Conservation (phyloP, 1,284 basidiomycete genomes). For the Megacollybia platyphylla region DNA sequence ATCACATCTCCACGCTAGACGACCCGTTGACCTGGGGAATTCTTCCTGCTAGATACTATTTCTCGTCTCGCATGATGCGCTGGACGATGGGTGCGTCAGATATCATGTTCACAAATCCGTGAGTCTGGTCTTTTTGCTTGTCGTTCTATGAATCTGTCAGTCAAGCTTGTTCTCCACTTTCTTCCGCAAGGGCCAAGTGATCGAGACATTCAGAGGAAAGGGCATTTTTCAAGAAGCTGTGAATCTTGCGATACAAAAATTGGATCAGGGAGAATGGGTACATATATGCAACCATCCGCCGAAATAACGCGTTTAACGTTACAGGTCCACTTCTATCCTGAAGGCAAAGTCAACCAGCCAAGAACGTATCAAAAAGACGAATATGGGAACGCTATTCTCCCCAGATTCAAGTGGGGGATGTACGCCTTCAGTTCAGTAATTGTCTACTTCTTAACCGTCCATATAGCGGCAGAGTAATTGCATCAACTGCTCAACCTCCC, state of each 20-base stretch:
- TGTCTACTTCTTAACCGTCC: slow-evolving; percentile 1
- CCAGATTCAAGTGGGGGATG: slow-evolving; percentile 96
- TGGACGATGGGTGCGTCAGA: slow-evolving; percentile 90
- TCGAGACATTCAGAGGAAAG: slow-evolving; percentile 84
- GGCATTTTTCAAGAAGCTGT: slow-evolving; percentile 88
- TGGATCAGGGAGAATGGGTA: slow-evolving; percentile 83
- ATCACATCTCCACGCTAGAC: slow-evolving; percentile 82
- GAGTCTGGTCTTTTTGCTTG: slow-evolving; percentile 17
- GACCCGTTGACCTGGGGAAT: slow-evolving; percentile 78
- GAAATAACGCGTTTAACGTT: slow-evolving; percentile 2
- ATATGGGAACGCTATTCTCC: slow-evolving; percentile 29
- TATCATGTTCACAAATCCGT: slow-evolving; percentile 93
- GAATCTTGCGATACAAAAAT: slow-evolving; percentile 66
- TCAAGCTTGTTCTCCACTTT: slow-evolving; percentile 66
- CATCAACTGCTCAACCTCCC: slow-evolving; percentile 65
- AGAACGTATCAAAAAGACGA: slow-evolving; percentile 31
- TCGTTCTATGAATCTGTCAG: slow-evolving; percentile 17
- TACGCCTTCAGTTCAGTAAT: slow-evolving; percentile 23
- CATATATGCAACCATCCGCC: slow-evolving; percentile 11
- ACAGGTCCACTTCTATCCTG: slow-evolving; percentile 88
- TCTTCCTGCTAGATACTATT: slow-evolving; percentile 54
- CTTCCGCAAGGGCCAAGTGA: slow-evolving; percentile 84
- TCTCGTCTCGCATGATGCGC: slow-evolving; percentile 49
- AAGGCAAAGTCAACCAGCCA: slow-evolving; percentile 84
- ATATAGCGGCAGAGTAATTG: slow-evolving; percentile 68